Percentiles rank a stretch among this genome's conserved stretches.
These are phyloP conservation scores for Herpetomonas tarakana DNA, from an alignment of 208 protist species.

Conservation along the genomic window DNA sequence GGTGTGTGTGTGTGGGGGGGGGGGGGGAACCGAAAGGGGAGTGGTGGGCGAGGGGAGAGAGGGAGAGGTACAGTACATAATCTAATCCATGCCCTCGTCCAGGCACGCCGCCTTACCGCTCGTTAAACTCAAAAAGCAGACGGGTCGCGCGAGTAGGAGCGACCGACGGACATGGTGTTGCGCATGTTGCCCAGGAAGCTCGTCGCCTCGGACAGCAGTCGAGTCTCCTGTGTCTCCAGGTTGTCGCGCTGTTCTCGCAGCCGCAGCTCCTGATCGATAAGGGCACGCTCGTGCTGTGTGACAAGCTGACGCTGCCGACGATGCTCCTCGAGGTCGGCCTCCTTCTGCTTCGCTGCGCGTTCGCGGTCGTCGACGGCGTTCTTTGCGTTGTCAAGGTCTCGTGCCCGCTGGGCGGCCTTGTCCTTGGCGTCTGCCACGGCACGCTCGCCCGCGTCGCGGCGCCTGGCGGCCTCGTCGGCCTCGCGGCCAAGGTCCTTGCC, in stretches of 20 bases:
- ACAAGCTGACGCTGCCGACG: conserved; percentile 76
- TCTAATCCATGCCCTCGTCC: too few relatives aligned
- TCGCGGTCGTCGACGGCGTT: conserved; percentile 70
- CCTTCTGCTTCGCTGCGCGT: conserved; percentile 58
- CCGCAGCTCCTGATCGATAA: conserved; percentile 90
- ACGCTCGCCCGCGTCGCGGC: conserved; percentile 64
- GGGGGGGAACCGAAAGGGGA: too few relatives aligned
- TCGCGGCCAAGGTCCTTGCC: conserved; percentile 78
- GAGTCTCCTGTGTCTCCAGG: conserved; percentile 85
- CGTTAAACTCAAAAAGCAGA: too few relatives aligned
- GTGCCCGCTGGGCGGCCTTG: conserved; percentile 36
- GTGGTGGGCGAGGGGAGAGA: too few relatives aligned
- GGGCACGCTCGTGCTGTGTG: conserved; percentile 80
- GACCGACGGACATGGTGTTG: conserved; percentile 32
- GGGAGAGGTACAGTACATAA: too few relatives aligned
- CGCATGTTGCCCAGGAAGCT: conserved; percentile 84
- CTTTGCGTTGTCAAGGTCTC: conserved; percentile 62
- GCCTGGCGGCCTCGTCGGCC: conserved; percentile 75
- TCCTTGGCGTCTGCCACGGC: conserved; percentile 70
- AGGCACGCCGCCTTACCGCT: too few relatives aligned
- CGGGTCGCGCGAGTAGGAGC: conserved; percentile 69
- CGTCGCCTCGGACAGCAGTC: conserved; percentile 81
- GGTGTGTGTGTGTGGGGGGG: too few relatives aligned
- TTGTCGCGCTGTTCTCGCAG: conserved; percentile 86
- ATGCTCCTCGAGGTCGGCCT: conserved; percentile 79